Conservation (phyloP, 352 stramenopile genomes). For the Phytophthora uliginosa region DNA sequence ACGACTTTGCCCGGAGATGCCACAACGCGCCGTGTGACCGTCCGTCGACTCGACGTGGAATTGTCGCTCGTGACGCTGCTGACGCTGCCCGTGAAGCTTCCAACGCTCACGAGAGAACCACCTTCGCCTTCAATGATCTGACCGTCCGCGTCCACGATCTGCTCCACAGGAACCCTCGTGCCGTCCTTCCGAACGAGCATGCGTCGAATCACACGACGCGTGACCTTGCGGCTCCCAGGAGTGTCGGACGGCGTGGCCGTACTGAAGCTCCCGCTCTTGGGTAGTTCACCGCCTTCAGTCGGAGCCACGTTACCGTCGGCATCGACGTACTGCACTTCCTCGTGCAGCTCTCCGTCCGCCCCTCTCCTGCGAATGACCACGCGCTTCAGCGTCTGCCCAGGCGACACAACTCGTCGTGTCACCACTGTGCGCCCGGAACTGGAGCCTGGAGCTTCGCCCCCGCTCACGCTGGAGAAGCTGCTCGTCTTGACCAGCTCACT, state of each 20-base stretch:
- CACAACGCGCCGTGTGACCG: slow-evolving; percentile 36
- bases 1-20: slow-evolving; percentile 18
- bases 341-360: slow-evolving; percentile 9
- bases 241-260: slow-evolving; percentile 10
- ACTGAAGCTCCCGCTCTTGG: slow-evolving; percentile 4
- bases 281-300: slow-evolving; percentile 5
- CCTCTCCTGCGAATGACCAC: slow-evolving; percentile 22
- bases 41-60: slow-evolving; percentile 27
- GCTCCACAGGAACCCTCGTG: slow-evolving; percentile 15
- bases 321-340: slow-evolving; percentile 21
- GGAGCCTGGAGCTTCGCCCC: slow-evolving; percentile 1
- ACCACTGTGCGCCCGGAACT: slow-evolving; percentile 14
- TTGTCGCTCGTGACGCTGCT: slow-evolving; percentile 35
- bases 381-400: slow-evolving; percentile 19
- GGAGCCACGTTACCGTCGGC: slow-evolving; percentile 23
- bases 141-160: slow-evolving; percentile 27
- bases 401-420: slow-evolving; percentile 11
- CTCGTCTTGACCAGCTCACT: slow-evolving; percentile 11
- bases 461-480: slow-evolving; percentile 6
- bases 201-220: slow-evolving; percentile 26
- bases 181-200: slow-evolving; percentile 28
- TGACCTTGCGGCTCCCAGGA: slow-evolving; percentile 17
- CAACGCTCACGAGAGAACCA: slow-evolving; percentile 5
- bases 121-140: slow-evolving; percentile 18
- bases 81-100: slow-evolving; percentile 31